A percentile compares a stretch with the other conserved stretches of the same genome.
Evolutionary conservation across 1,284 basidiomycete genomes (phyloP).

Genomic region (Psilocybe mexicana): DNA sequence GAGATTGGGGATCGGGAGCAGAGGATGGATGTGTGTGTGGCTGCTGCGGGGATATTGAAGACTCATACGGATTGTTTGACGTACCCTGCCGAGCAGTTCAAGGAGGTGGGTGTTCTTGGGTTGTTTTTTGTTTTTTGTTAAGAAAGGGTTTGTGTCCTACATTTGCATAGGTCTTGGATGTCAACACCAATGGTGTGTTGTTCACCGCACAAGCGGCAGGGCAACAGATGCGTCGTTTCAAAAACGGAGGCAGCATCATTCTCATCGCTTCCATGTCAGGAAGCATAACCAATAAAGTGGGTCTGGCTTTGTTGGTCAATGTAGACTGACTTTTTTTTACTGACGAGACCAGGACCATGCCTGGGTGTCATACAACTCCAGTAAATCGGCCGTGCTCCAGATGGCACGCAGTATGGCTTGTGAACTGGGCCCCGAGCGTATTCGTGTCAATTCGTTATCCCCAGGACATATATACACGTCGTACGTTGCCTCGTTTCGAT

Average conservation of each 20-base stretch:
- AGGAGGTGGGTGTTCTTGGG: slow-evolving; percentile 44
- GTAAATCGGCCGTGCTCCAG: slow-evolving; percentile 81
- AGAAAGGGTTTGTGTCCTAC: neutral
- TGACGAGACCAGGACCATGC: slow-evolving; percentile 52
- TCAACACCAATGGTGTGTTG: slow-evolving; percentile 79
- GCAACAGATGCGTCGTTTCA: slow-evolving; percentile 71
- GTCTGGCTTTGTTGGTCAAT: slow-evolving; percentile 15
- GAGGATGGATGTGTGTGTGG: slow-evolving; percentile 73
- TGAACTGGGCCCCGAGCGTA: slow-evolving; percentile 71
- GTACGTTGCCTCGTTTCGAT: slow-evolving; percentile 39
- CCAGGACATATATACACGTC: slow-evolving; percentile 76
- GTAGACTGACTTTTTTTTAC: neutral
- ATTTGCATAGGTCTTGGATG: slow-evolving; percentile 56
- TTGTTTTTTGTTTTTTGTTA: neutral
- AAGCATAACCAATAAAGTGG: slow-evolving; percentile 77
- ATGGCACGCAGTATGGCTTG: slow-evolving; percentile 85
- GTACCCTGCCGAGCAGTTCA: slow-evolving; percentile 71
- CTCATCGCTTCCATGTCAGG: slow-evolving; percentile 88
- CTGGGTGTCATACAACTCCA: slow-evolving; percentile 82
- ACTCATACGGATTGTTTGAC: slow-evolving; percentile 63
- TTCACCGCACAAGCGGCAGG: slow-evolving; percentile 82
- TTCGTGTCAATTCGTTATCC: slow-evolving; percentile 77
- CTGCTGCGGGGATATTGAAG: slow-evolving; percentile 77
- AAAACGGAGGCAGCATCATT: slow-evolving; percentile 77
- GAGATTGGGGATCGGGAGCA: slow-evolving; percentile 64